phyloP scores from a whole-genome alignment of 2,329 filamentous ascomycete genomes.

The Coleophoma crateriformis region DNA sequence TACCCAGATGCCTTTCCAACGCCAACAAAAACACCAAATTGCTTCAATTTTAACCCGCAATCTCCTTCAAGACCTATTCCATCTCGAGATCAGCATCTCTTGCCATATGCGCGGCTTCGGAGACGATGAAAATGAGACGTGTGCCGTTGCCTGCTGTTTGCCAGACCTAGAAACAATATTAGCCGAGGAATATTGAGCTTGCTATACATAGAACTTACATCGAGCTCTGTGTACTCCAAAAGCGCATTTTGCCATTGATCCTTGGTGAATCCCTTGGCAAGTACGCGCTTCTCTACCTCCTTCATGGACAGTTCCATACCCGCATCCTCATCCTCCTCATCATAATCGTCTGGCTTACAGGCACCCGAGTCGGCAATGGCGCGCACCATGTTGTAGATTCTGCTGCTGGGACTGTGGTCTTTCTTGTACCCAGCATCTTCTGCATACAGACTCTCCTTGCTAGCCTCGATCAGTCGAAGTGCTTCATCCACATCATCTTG shows the following conservation, averaged over 20 bases:
- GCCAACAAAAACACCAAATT: no score
- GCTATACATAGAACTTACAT: slow-evolving; percentile 60
- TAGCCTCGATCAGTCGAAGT: slow-evolving; percentile 82
- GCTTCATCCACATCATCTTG: slow-evolving; percentile 96
- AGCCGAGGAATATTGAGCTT: neutral
- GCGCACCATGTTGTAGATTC: slow-evolving; percentile 93
- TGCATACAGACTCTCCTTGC: slow-evolving; percentile 82
- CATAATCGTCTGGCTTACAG: slow-evolving; percentile 30
- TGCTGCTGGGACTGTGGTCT: slow-evolving; percentile 75
- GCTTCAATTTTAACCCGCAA: no score
- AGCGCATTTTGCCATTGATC: slow-evolving; percentile 85
- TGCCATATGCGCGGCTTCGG: slow-evolving; percentile 38
- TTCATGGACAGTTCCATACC: slow-evolving; percentile 76
- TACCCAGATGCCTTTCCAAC: no score
- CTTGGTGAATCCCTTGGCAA: slow-evolving; percentile 94
- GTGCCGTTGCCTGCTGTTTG: slow-evolving; percentile 69
- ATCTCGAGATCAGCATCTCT: slow-evolving; percentile 16
- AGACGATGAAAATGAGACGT: slow-evolving; percentile 65
- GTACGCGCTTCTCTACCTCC: slow-evolving; percentile 82
- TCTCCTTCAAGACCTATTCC: neutral
- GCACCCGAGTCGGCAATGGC: slow-evolving; percentile 81
- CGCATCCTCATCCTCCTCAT: slow-evolving; percentile 61
- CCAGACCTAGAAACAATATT: slow-evolving; percentile 54
- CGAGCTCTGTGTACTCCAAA: slow-evolving; percentile 80
- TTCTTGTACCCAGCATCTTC: slow-evolving; percentile 56